phyloP scores from a whole-genome alignment of 2,329 filamentous ascomycete species.

The Didymella glomerata region DNA sequence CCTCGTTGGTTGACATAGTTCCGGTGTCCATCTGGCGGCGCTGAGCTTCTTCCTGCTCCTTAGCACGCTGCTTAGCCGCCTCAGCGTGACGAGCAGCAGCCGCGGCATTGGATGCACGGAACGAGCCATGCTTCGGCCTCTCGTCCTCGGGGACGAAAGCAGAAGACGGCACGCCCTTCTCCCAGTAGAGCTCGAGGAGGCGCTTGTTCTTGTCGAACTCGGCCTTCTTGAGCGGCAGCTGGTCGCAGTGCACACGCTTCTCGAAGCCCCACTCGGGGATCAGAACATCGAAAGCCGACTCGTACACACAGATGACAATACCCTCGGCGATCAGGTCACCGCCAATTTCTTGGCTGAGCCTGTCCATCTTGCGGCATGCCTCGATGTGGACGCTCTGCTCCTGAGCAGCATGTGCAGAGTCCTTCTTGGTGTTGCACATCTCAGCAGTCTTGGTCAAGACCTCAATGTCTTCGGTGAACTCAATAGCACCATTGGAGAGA shows the following conservation, averaged over 20 bases:
- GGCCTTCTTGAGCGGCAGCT: slow-evolving; percentile 97
- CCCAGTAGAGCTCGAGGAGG: slow-evolving; percentile 96
- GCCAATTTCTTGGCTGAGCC: slow-evolving; percentile 82
- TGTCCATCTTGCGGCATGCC: slow-evolving; percentile 95
- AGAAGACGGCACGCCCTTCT: slow-evolving; percentile 97
- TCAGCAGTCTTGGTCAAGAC: slow-evolving; percentile 90
- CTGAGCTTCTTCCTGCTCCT: slow-evolving; percentile 88
- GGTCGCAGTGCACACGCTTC: slow-evolving; percentile 98
- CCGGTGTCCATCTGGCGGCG: slow-evolving; percentile 94
- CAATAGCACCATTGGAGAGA: slow-evolving; percentile 80
- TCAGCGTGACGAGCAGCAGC: slow-evolving; percentile 83
- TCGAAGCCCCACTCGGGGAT: slow-evolving; percentile 99
- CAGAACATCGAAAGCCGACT: slow-evolving; percentile 96
- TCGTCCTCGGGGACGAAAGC: slow-evolving; percentile 97
- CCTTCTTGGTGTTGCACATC: slow-evolving; percentile 98
- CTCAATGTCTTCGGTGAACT: slow-evolving; percentile 90
- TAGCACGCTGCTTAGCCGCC: slow-evolving; percentile 79
- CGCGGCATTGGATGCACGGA: slow-evolving; percentile 76
- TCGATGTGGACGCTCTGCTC: slow-evolving; percentile 99
- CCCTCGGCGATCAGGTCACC: slow-evolving; percentile 95
- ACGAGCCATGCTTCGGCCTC: slow-evolving; percentile 81
- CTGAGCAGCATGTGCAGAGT: slow-evolving; percentile 95
- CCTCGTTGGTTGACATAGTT: slow-evolving; percentile 90
- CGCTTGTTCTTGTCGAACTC: slow-evolving; percentile 97
- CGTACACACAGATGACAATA: slow-evolving; percentile 96